Conservation (phyloP, 2,329 filamentous ascomycete genomes). For the Fonsecaea erecta region DNA sequence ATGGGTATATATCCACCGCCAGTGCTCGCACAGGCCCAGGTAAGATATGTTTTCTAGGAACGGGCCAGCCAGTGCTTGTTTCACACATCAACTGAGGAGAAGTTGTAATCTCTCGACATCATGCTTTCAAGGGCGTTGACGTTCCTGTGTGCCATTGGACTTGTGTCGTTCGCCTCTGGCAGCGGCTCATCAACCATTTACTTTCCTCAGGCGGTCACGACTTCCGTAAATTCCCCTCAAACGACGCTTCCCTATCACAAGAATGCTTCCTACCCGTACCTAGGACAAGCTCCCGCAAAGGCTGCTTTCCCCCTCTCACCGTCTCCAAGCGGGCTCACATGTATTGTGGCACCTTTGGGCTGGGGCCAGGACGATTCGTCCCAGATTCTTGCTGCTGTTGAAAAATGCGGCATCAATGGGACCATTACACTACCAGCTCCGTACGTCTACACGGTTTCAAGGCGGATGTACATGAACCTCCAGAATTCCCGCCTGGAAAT, state of each 20-base stretch:
- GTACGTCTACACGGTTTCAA: slow-evolving; percentile 9
- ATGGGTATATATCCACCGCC: not conserved
- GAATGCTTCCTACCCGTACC: slow-evolving; percentile 15
- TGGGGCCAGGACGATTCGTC: slow-evolving; percentile 17
- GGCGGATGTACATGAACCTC: slow-evolving; percentile 14
- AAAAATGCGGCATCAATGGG: slow-evolving; percentile 13
- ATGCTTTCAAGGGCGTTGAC: not conserved
- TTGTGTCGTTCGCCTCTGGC: not conserved
- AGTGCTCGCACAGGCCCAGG: not conserved
- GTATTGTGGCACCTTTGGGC: slow-evolving; percentile 11
- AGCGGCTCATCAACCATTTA: not conserved
- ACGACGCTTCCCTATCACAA: slow-evolving; percentile 18
- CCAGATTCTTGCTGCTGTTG: slow-evolving; percentile 15
- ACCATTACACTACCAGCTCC: slow-evolving; percentile 15
- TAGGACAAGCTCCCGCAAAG: slow-evolving; percentile 3
- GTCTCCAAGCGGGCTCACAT: not conserved
- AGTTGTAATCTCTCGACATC: not conserved
- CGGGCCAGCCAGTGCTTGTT: not conserved
- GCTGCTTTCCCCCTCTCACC: slow-evolving; percentile 3
- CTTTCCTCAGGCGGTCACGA: slow-evolving; percentile 11
- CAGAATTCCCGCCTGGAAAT: slow-evolving; percentile 13
- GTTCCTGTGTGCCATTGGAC: not conserved
- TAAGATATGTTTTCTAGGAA: not conserved
- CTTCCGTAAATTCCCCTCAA: slow-evolving; percentile 10
- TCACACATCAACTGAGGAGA: not conserved